phyloP scores from a whole-genome alignment of 106 monocot species.

The Dendrobium chrysotoxum region DNA sequence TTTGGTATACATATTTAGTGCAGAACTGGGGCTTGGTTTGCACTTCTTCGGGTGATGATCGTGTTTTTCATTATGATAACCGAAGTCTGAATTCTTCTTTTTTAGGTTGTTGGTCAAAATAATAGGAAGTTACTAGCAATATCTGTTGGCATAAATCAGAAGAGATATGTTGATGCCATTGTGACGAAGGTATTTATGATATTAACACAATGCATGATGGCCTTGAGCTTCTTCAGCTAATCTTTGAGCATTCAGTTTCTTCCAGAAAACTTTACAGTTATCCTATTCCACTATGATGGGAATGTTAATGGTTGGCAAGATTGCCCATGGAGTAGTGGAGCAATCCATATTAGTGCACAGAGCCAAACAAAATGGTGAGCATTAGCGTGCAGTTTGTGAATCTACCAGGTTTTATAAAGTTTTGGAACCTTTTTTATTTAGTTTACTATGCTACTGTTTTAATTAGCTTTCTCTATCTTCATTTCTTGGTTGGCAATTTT shows the following conservation, averaged over 20 bases:
- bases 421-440: background rate
- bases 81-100: background rate
- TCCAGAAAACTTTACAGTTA: constrained; percentile 72
- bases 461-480: too few species aligned
- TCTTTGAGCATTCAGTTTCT: constrained; percentile 63
- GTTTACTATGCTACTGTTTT: too few species aligned
- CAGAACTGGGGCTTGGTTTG: background rate
- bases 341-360: constrained; percentile 62
- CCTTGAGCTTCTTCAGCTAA: constrained; percentile 14
- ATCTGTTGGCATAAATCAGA: constrained; percentile 62
- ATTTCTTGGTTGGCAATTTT: constrained; percentile 2
- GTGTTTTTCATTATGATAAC: background rate
- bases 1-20: background rate
- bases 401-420: background rate
- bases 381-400: background rate
- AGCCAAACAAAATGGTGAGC: constrained; percentile 80
- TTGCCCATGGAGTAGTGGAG: constrained; percentile 56
- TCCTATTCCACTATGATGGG: constrained; percentile 85
- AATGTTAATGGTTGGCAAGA: constrained; percentile 73
- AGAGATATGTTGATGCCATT: constrained; percentile 50
- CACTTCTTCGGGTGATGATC: background rate
- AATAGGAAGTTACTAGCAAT: constrained; percentile 59
- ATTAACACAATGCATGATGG: background rate
- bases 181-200: constrained; percentile 44
- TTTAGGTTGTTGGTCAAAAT: constrained; percentile 23